Conservation (phyloP, 2,329 filamentous ascomycete species). For the Colletotrichum cuscutae region DNA sequence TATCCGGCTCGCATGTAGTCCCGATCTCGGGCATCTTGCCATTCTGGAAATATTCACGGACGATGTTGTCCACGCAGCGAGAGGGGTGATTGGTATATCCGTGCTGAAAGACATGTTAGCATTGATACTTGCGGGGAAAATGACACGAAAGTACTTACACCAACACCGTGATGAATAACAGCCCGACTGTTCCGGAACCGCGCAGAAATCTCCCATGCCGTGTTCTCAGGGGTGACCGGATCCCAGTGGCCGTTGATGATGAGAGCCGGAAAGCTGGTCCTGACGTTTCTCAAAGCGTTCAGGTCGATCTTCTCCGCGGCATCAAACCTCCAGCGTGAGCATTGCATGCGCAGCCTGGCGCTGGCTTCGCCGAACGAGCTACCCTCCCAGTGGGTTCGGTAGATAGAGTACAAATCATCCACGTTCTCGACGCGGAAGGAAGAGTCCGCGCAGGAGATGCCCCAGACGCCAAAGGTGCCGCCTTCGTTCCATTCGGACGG, state of each 20-base stretch:
- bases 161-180: not conserved
- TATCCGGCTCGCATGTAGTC: not conserved
- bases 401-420: not conserved
- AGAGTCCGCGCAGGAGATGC: not conserved
- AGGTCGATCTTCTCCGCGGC: not conserved
- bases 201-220: not conserved
- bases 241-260: not conserved
- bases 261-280: not conserved
- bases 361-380: not conserved
- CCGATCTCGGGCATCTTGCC: not conserved
- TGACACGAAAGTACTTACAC: not conserved
- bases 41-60: not conserved
- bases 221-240: not conserved
- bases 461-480: not conserved
- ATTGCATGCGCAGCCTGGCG: not conserved
- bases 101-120: not conserved
- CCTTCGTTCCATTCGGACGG: not conserved
- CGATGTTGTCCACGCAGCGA: not conserved
- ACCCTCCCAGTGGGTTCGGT: not conserved
- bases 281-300: not conserved
- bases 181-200: not conserved
- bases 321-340: not conserved
- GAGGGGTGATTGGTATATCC: not conserved
- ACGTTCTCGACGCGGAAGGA: not conserved
- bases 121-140: not conserved